Conservation (phyloP, 495 filamentous ascomycete species). For the Podospora conica region DNA sequence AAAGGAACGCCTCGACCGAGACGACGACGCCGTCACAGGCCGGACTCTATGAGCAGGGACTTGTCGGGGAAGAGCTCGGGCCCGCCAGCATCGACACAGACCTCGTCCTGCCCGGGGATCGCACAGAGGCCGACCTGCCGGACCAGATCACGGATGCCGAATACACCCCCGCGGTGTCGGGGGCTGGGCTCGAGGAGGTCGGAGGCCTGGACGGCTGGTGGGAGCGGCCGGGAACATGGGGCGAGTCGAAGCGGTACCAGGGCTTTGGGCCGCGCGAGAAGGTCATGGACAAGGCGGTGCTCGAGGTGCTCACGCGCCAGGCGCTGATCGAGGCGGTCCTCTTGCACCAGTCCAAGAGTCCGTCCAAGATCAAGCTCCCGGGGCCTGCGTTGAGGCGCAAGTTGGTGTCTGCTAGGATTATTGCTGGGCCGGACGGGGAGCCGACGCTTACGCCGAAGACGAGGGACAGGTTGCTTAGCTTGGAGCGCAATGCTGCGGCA, state of each 20-base stretch:
- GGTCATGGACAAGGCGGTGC: slow-evolving; percentile 32
- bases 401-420: slow-evolving; percentile 1
- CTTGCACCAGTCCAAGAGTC: slow-evolving; percentile 32
- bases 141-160: slow-evolving; percentile 30
- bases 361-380: slow-evolving; percentile 10
- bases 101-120: slow-evolving; percentile 18
- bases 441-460: not conserved
- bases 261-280: slow-evolving; percentile 36
- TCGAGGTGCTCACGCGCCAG: slow-evolving; percentile 46
- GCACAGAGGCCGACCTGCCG: slow-evolving; percentile 8
- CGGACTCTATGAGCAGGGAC: not conserved
- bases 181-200: slow-evolving; percentile 52
- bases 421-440: slow-evolving; percentile 17
- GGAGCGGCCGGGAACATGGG: slow-evolving; percentile 39
- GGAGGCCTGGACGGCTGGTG: slow-evolving; percentile 50
- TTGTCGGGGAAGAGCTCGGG: not conserved
- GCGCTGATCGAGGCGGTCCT: slow-evolving; percentile 58
- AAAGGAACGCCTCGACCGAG: slow-evolving; percentile 11
- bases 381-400: slow-evolving; percentile 12
- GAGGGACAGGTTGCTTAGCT: not conserved
- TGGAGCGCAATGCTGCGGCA: not conserved
- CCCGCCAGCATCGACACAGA: slow-evolving; percentile 6
- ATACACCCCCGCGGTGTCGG: slow-evolving; percentile 54
- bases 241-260: slow-evolving; percentile 27
- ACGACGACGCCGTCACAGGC: slow-evolving; percentile 11